phyloP scores from a whole-genome alignment of 2,329 filamentous ascomycete genomes.

The Amphichorda felina region DNA sequence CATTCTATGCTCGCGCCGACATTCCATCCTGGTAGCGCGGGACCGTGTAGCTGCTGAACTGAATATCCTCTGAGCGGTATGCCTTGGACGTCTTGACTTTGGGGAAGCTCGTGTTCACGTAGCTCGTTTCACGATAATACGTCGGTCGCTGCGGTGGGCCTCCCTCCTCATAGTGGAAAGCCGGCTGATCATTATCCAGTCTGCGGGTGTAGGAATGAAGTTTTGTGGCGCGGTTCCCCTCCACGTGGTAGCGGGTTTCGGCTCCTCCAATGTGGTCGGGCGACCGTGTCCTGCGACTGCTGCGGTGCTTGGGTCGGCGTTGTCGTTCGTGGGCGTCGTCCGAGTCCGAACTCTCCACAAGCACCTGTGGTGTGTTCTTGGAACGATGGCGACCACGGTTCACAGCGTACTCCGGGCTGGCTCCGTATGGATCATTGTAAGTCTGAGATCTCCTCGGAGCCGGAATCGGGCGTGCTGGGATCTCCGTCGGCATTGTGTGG shows the following conservation, averaged over 20 bases:
- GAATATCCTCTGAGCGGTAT: constrained; percentile 17
- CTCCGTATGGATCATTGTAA: constrained; percentile 9
- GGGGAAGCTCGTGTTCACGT: constrained; percentile 6
- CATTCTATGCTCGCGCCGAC: too few relatives aligned
- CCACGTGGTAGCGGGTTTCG: constrained; percentile 17
- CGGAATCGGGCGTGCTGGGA: constrained; percentile 12
- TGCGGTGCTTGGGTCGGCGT: constrained; percentile 17
- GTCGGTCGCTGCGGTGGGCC: background rate
- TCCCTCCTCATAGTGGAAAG: too few relatives aligned
- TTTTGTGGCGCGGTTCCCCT: constrained; percentile 13
- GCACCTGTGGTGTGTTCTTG: constrained; percentile 21
- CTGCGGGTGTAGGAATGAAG: constrained; percentile 14
- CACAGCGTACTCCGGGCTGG: constrained; percentile 10
- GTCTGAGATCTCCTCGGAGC: constrained; percentile 17
- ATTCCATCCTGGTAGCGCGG: too few relatives aligned
- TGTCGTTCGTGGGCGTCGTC: constrained; percentile 9
- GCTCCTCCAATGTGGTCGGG: constrained; percentile 12
- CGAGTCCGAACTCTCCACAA: constrained; percentile 21
- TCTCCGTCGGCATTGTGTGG: constrained; percentile 18
- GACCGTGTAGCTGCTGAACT: constrained; percentile 12
- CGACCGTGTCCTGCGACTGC: constrained; percentile 20
- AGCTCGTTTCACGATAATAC: too few relatives aligned
- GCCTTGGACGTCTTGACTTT: constrained; percentile 22
- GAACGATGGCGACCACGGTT: constrained; percentile 24
- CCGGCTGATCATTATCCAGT: too few relatives aligned